Base-by-base conservation (phyloP, 2,329 filamentous ascomycete species). In the Cadophora sp. region DNA sequence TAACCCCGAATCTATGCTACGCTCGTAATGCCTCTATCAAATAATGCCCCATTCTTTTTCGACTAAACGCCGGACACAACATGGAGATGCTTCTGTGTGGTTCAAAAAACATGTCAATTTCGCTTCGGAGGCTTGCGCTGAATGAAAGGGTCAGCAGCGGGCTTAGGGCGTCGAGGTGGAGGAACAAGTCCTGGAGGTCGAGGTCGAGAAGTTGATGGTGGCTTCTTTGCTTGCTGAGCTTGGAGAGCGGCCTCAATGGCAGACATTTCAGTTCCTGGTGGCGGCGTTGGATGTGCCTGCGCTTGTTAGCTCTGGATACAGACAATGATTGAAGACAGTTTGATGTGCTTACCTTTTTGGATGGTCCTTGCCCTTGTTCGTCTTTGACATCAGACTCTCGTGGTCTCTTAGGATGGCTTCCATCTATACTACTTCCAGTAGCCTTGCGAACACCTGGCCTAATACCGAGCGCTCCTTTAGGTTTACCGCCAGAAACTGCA, bases 141-240 rank as follows among this genome's bases (percentile, higher is more conserved):
- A 37, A 76, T 75, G 50, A 76, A 76, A 34, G 74, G 74, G 65
- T 76, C 74, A 12, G 66, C 72, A 22, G 72, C 66, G 48, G 69
- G 61, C 64, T 69, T 73, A 46, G 68, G 72, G 14, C 73, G 67
- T 51, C 73, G 74, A 63, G 71, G 67, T 55, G 73, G 74, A 56
- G 71, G 71, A 34, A 67, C 22, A 1, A 73, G 61, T 40, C 72
- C 72, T 64, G 67, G 65, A 62, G 69, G 69, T 34, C 68, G 68
- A 24, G 65, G 62, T 19, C 69, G 73, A 64, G 68, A 59, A 48
- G 59, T 26, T 27, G 63, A n/a, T 40, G 60, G 65, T 60, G 71
- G 55, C 69, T 74, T 71, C 22, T 63, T 53, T 5, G 71, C 71
- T 48, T 73, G 60, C 34, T 72, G 73, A 19, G 73, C 73, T 40